Percentiles rank a stretch among this genome's conserved stretches.
Conservation (phyloP, 257 asterid genomes). For the Lycium barbarum region DNA sequence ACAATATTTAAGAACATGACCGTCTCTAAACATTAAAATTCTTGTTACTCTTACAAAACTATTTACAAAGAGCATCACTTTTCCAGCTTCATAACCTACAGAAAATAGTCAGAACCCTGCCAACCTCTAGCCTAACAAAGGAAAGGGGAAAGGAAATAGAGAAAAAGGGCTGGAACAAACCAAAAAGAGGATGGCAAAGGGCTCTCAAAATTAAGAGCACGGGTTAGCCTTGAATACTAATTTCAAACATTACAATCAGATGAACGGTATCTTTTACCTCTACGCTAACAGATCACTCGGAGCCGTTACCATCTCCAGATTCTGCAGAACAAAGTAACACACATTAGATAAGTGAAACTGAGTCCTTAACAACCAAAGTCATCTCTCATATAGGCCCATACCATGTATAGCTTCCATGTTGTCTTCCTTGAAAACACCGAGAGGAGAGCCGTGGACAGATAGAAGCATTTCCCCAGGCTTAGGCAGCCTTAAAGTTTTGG, state of each 20-base stretch:
- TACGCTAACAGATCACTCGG: not conserved
- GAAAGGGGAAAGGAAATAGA: not conserved
- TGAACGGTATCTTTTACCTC: not conserved
- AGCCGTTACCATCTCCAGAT: constrained; percentile 26
- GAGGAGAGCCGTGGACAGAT: constrained; percentile 93
- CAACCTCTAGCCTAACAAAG: not conserved
- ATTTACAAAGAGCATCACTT: not conserved
- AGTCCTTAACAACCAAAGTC: constrained; percentile 4
- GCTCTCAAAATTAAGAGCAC: not conserved
- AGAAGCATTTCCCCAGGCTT: constrained; percentile 87
- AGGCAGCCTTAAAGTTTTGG: constrained; percentile 76
- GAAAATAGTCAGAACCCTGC: constrained; percentile 22
- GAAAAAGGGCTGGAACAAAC: not conserved
- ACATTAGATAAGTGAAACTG: not conserved
- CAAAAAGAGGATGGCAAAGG: not conserved
- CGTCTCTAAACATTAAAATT: not conserved
- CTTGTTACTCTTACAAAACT: not conserved
- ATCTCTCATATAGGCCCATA: constrained; percentile 27
- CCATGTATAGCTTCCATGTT: constrained; percentile 95
- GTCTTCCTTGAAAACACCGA: constrained; percentile 88
- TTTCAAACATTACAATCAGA: not conserved
- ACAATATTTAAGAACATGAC: not conserved
- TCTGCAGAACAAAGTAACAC: constrained; percentile 35
- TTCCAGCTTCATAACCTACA: constrained; percentile 23
- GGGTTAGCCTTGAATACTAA: not conserved